Evolutionary conservation across 345 rosid genomes (phyloP), one percentile per base, ranked within the genome.

Genomic region (Corchorus capsularis): DNA sequence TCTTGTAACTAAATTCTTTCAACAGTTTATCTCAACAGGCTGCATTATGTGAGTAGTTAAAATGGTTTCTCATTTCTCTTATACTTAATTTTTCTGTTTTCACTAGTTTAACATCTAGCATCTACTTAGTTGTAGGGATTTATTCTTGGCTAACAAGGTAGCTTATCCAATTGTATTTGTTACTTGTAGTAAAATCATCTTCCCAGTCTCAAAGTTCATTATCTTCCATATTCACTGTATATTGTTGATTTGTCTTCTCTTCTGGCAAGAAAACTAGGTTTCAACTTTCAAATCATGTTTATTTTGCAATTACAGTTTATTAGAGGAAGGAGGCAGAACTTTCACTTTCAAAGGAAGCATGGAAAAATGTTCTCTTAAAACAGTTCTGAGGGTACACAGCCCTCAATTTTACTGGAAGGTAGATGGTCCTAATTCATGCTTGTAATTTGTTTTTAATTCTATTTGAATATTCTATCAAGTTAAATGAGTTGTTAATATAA

Each of bases 331-430:
- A 69, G 99, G 98, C 75, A 90, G 91, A 22, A 83, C 86, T 69
- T 90, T 85, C 78, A 84, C 85, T 4, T 95, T 92, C 19, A 89
- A 86, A 34, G 97, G 94, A 79, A 79, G 79, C 41, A 55, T 63
- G 43, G 69, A 78, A 78, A 85, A 78, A 49, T 91, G 88, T 82
- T 69, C 79, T 59, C 75, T 84, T 72, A 87, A 83, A 77, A 74
- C 85, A 69, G 78, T 80, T 59, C 75, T 95, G 80, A 91, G 83
- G 81, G 83, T 95, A 70, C 94, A 93, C 83, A 86, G 78, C 81
- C 96, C 97, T 55, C 92, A 86, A 69, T 93, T 95, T 84, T 93
- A 95, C 86, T 93, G 98, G 94, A 95, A 93, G 98, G 99, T 93
- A 80, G 6, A 37, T 27, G 27, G 16, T 12, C 63, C n/a, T 34